Conservation (phyloP, 2,329 filamentous ascomycete genomes). For the Xylaria digitata region DNA sequence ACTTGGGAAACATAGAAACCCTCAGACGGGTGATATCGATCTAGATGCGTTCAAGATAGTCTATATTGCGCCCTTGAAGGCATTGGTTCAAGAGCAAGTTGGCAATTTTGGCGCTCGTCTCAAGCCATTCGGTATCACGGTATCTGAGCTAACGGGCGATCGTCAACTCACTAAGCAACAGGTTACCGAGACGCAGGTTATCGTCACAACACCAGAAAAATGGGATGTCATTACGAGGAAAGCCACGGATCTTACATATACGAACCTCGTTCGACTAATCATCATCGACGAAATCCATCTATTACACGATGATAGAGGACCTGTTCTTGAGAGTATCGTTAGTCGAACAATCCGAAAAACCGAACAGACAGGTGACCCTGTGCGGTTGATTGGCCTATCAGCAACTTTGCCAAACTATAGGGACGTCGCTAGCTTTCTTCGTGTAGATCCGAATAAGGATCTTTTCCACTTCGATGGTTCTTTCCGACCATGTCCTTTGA, state of each 20-base stretch:
- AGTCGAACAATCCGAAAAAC: conserved; percentile 91
- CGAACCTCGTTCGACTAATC: conserved; percentile 92
- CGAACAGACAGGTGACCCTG: conserved; percentile 93
- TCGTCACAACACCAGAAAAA: conserved; percentile 98
- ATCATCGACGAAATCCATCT: conserved; percentile 99
- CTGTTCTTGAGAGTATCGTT: conserved; percentile 96
- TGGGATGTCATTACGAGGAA: conserved; percentile 99
- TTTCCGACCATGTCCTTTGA: conserved; percentile 91
- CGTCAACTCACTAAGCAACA: conserved; percentile 98
- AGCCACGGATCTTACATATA: conserved; percentile 95
- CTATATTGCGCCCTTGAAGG: conserved; percentile 96
- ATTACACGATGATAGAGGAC: conserved; percentile 95
- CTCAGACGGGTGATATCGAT: conserved; percentile 90
- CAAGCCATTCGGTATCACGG: conserved; percentile 89
- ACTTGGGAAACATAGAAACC: conserved; percentile 93
- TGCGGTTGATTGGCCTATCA: conserved; percentile 90
- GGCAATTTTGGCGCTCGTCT: conserved; percentile 95
- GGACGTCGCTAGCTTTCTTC: conserved; percentile 94
- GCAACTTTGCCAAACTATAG: conserved; percentile 96
- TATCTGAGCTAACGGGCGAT: conserved; percentile 96
- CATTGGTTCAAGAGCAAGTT: conserved; percentile 96
- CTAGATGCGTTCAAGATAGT: conserved; percentile 98
- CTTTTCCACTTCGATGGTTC: conserved; percentile 97
- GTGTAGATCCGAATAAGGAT: conserved; percentile 85
- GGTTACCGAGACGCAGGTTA: conserved; percentile 96